Base-by-base conservation (phyloP, 2,329 filamentous ascomycete species). In the Ceratocystis huliohia region DNA sequence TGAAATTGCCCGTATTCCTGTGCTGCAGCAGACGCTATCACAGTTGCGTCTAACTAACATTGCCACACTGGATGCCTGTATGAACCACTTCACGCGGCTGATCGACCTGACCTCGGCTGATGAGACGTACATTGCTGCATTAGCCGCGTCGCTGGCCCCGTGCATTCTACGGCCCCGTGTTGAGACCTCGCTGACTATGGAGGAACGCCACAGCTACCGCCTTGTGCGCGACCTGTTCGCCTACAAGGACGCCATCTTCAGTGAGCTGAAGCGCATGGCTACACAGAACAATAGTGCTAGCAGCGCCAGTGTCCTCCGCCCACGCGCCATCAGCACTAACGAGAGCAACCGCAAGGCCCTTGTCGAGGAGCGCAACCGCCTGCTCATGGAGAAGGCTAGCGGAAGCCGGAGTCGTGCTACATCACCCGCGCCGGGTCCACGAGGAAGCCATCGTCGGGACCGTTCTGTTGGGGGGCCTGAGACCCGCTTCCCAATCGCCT, bases 61-160 rank as follows among this genome's bases (percentile, higher is more conserved):
- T 75, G 94, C 94, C 61, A 97, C 94, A n/a, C 85, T 99, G 68
- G 94, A 99, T 75, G 94, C 94, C 50, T 89, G 96, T 74, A 96
- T 95, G 82, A 97, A 96, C 70, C 94, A 99, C 77, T 97, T 99
- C 75, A 96, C 93, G 48, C 89, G 94, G 68, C 81, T 99, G 68
- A 95, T 99, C 73, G 94, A 99, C 75, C 82, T 99, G 69, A 99
- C 94, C 1, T 97, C 93, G 15, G 94, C 94, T 41, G 93, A 96
- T 71, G 94, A 99, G 74, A 79, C 85, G 56, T 99, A 96, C 73
- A 78, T 96, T 67, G 74, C 86, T 13, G 79, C 86, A 46, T 83
- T 99, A 48, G 89, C 91, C 1, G 85, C 85, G 30, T 78, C 81
- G 5, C 80, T 99, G 57, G 88, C 91, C 0, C 88, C 91, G 4